phyloP scores from a whole-genome alignment of 169 alveolate species.

The Cryptosporidium bovis region DNA sequence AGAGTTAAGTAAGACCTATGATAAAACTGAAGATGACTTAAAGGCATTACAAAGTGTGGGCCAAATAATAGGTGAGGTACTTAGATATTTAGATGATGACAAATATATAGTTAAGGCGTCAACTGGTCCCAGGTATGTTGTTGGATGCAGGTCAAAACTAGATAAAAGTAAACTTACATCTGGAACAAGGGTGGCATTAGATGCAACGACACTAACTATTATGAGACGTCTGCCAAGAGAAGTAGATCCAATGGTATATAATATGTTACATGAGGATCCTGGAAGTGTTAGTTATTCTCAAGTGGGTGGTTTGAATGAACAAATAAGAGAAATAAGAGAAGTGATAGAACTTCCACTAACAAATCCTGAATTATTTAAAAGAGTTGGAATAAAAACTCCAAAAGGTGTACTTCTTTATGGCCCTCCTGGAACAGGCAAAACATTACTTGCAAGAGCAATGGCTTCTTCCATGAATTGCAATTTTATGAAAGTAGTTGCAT shows the following conservation, averaged over 20 bases:
- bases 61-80: conserved; percentile 97
- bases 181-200: conserved; percentile 98
- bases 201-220: conserved; percentile 98
- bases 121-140: conserved; percentile 98
- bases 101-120: conserved; percentile 95
- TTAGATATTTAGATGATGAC: conserved; percentile 93
- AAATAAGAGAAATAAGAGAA: conserved; percentile 97
- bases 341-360: conserved; percentile 98
- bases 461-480: conserved; percentile 97
- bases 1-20: conserved; percentile 85
- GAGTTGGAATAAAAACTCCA: conserved; percentile 99
- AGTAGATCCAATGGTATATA: conserved; percentile 98
- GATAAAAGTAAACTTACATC: conserved; percentile 90
- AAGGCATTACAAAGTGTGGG: conserved; percentile 98
- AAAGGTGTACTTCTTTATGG: conserved; percentile 98
- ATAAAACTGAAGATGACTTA: conserved; percentile 95
- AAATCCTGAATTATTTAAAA: conserved; percentile 95
- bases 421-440: conserved; percentile 99
- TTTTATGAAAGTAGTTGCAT: conserved; percentile 98
- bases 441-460: conserved; percentile 98
- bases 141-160: conserved; percentile 94
- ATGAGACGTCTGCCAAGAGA: conserved; percentile 97
- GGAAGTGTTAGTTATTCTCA: conserved; percentile 88
- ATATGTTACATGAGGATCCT: conserved; percentile 97
- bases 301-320: conserved; percentile 98